Evolutionary conservation across 2,329 filamentous ascomycete species (phyloP).

Genomic region (Trichoderma lentiforme): DNA sequence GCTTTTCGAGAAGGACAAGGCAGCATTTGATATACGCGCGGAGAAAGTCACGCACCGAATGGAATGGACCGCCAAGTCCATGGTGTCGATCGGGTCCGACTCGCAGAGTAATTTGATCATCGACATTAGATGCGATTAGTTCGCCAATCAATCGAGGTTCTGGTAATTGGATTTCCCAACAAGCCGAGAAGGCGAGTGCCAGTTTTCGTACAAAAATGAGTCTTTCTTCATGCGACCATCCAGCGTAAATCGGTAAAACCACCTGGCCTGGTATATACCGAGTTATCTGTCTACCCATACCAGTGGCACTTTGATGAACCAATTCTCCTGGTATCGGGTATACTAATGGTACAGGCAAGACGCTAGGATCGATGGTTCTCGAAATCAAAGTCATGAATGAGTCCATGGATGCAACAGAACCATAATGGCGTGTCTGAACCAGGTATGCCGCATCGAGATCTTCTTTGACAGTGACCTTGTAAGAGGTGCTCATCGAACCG

Average conservation of each 20-base stretch:
- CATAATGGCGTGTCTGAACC: neutral
- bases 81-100: neutral
- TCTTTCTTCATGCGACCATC: neutral
- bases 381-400: neutral
- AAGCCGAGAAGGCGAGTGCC: neutral
- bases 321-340: neutral
- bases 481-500: neutral
- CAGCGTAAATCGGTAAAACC: neutral
- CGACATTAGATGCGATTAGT: neutral
- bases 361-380: neutral
- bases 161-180: neutral
- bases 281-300: neutral
- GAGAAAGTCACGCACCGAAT: neutral
- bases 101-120: neutral
- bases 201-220: neutral
- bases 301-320: neutral
- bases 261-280: neutral
- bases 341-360: neutral
- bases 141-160: neutral
- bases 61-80: neutral
- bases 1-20: neutral
- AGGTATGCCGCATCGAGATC: neutral
- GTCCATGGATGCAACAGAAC: neutral
- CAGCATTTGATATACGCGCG: neutral
- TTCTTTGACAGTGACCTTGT: neutral